Percentiles rank a stretch among this genome's conserved stretches.
Conservation (phyloP, 1,284 basidiomycete species). For the Gymnopus androsaceus region DNA sequence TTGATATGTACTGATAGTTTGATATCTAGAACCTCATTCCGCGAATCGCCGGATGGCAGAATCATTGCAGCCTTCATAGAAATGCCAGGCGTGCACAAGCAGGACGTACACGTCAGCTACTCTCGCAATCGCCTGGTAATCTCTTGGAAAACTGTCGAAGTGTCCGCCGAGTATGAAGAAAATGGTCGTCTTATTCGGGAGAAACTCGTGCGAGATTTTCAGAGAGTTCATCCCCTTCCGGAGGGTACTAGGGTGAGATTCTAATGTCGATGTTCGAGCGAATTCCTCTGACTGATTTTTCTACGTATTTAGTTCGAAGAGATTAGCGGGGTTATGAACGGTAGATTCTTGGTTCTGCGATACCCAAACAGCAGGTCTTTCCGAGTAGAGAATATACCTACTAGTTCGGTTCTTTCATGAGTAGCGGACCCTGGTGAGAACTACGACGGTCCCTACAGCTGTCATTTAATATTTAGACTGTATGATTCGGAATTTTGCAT, state of each 20-base stretch:
- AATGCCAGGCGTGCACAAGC: conserved; percentile 63
- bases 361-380: conserved; percentile 67
- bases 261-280: neutral
- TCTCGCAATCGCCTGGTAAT: conserved; percentile 63
- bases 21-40: conserved; percentile 56
- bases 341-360: conserved; percentile 56
- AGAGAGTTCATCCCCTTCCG: conserved; percentile 45
- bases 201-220: conserved; percentile 51
- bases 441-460: too few species aligned
- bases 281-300: conserved; percentile 6
- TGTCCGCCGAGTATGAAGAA: conserved; percentile 62
- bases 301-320: conserved; percentile 59
- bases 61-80: conserved; percentile 60
- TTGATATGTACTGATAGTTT: conserved; percentile 12
- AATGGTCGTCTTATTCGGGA: conserved; percentile 60
- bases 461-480: too few species aligned
- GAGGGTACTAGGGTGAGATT: conserved; percentile 46
- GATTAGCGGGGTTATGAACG: conserved; percentile 62
- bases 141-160: conserved; percentile 62
- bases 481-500: too few species aligned
- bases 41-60: conserved; percentile 65
- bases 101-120: conserved; percentile 73
- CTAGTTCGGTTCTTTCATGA: conserved; percentile 40
- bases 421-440: too few species aligned
- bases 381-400: conserved; percentile 46